These are phyloP conservation scores for Pistacia integerrima DNA, from an alignment of 345 rosid species.

Conservation along the genomic window DNA sequence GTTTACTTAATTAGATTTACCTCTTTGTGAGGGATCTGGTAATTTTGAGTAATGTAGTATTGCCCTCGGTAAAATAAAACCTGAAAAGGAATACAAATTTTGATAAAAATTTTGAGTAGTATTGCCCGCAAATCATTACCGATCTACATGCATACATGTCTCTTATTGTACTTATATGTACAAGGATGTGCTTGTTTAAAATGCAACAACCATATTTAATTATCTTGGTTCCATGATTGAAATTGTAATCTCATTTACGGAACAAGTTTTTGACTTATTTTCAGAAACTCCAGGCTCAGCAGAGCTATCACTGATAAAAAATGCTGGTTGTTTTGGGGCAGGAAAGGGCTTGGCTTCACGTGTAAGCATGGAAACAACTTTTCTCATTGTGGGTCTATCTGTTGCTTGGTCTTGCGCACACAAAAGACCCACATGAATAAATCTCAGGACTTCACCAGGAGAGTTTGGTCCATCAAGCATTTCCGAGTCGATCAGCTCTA, in stretches of 20 bases:
- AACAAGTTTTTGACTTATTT: not conserved
- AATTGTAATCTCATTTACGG: slow-evolving; percentile 17
- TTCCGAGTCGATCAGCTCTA: not conserved
- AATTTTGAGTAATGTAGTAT: no score
- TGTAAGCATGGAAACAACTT: slow-evolving; percentile 15
- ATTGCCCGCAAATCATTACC: no score
- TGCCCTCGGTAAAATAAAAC: no score
- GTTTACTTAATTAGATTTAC: no score
- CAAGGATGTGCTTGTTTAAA: no score
- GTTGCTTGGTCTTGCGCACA: slow-evolving; percentile 6
- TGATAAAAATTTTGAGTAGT: no score
- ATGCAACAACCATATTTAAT: not conserved
- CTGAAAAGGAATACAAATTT: no score
- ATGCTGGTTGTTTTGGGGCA: slow-evolving; percentile 18
- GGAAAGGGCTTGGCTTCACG: not conserved
- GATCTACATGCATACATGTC: no score
- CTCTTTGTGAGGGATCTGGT: no score
- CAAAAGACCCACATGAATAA: slow-evolving; percentile 17
- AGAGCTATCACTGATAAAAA: not conserved
- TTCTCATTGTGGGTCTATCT: slow-evolving; percentile 19
- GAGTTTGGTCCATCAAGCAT: not conserved
- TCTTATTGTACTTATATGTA: no score
- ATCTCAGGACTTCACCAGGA: not conserved
- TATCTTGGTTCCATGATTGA: slow-evolving; percentile 23
- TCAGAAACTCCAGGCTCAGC: not conserved